Evolutionary conservation across 2,329 filamentous ascomycete genomes (phyloP), one percentile per base, ranked within the genome.

Genomic region (Stachybotrys echinatus): DNA sequence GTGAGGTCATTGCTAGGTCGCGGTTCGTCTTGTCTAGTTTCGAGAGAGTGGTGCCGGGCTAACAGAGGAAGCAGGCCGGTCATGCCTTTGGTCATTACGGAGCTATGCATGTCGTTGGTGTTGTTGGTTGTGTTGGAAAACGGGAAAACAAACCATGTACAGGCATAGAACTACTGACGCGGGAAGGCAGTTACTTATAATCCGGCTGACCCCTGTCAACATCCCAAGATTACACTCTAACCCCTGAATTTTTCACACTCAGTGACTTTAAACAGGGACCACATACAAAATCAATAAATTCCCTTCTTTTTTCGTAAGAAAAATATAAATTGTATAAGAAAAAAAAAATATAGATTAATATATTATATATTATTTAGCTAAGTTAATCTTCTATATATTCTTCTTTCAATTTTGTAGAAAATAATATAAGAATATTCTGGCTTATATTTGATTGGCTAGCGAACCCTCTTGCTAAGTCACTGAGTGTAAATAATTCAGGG

Each of bases 71-170:
- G 42, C 42, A 45, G 42, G 42, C 42, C 22, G 42, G 42, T 27
- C 27, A 45, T 45, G 42, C 42, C 22, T 45, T 45, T 23, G 22
- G 42, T 27, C 20, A 45, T 17, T 5, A 23, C 22, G 22, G 22
- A 45, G 22, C 22, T 45, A 45, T 45, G 42, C 42, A 45, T 45
- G 42, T 45, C 22, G 42, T 45, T 23, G 10, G 42, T 45, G 42
- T 44, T 44, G 42, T 27, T 42, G 7, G 12, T n/a, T n/a, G n/a
- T n/a, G n/a, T n/a, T 45, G 20, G 27, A 23, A 27, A 45, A 45
- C 8, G 20, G 22, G 5, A 45, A 23, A 45, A 45, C 7, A 7
- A n/a, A n/a, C n/a, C 18, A 45, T 45, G 42, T 6, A 45, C 42
- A 37, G 42, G 22, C 21, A 23, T 45, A 17, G 7, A 22, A 45